Conservation (phyloP, 371 early-diverging fungal species). For the Mortierella sp. region DNA sequence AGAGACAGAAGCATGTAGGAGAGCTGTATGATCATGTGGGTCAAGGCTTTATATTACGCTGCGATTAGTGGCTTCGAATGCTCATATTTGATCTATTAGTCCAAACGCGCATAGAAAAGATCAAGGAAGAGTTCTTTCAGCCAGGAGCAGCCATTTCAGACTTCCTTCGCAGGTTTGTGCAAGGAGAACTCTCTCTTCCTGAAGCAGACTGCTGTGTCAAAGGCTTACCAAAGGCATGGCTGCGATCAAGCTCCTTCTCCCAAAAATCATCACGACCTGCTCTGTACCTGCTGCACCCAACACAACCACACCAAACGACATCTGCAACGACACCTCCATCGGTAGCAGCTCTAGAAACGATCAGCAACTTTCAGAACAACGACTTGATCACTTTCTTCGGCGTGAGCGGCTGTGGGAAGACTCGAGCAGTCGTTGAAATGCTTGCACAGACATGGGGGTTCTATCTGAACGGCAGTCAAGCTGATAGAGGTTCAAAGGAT, state of each 20-base stretch:
- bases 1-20: slow-evolving; percentile 23
- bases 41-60: no score
- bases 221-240: slow-evolving; percentile 32
- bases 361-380: slow-evolving; percentile 30
- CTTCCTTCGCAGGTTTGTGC: slow-evolving; percentile 23
- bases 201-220: slow-evolving; percentile 35
- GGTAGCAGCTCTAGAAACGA: slow-evolving; percentile 21
- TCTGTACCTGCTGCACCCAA: slow-evolving; percentile 34
- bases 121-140: slow-evolving; percentile 17
- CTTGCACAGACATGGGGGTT: slow-evolving; percentile 40
- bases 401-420: slow-evolving; percentile 41
- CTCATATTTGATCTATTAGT: slow-evolving; percentile 9
- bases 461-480: no score
- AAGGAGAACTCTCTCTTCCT: slow-evolving; percentile 30
- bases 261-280: slow-evolving; percentile 23
- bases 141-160: slow-evolving; percentile 11
- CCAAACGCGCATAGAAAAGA: slow-evolving; percentile 18
- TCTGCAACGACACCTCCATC: slow-evolving; percentile 35
- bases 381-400: slow-evolving; percentile 41
- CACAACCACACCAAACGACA: slow-evolving; percentile 38
- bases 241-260: slow-evolving; percentile 26
- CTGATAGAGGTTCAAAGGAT: no score
- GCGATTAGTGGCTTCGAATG: no score
- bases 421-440: slow-evolving; percentile 42
- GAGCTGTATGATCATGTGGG: not conserved